phyloP scores from a whole-genome alignment of 345 rosid genomes.

The Brassica juncea region DNA sequence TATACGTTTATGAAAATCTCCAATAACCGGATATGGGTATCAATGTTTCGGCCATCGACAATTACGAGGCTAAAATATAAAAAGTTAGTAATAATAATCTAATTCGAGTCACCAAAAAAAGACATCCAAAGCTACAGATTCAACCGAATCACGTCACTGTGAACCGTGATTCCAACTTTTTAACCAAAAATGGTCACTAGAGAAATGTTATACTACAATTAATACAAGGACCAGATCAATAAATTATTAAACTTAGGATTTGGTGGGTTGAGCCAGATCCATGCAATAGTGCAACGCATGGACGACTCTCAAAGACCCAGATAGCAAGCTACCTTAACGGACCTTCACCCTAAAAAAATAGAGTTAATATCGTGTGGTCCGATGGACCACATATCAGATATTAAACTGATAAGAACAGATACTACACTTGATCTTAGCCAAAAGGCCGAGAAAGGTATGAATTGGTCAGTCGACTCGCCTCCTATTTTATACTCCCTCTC shows the following conservation, averaged over 20 bases:
- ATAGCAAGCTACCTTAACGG: constrained; percentile 37
- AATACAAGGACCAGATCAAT: neutral
- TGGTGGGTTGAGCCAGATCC: neutral
- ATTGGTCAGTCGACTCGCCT: fast-evolving
- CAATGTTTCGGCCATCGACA: neutral
- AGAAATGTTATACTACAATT: no score
- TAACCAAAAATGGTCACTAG: no score
- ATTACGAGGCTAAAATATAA: no score
- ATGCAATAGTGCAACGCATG: constrained; percentile 1
- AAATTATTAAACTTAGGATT: neutral
- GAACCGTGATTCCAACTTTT: neutral
- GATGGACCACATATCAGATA: constrained; percentile 55
- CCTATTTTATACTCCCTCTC: neutral
- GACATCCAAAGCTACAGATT: no score
- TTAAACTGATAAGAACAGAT: constrained; percentile 66
- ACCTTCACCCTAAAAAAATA: constrained; percentile 19
- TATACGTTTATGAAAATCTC: neutral
- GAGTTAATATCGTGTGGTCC: constrained; percentile 37
- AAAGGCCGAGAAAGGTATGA: constrained; percentile 73
- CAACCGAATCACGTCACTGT: neutral
- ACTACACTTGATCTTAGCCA: constrained; percentile 74
- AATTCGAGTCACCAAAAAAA: no score
- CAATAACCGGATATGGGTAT: neutral
- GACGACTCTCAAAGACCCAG: neutral
- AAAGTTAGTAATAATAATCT: no score